phyloP scores from a whole-genome alignment of 148 eudicot species.

The Rhododendron simsii region DNA sequence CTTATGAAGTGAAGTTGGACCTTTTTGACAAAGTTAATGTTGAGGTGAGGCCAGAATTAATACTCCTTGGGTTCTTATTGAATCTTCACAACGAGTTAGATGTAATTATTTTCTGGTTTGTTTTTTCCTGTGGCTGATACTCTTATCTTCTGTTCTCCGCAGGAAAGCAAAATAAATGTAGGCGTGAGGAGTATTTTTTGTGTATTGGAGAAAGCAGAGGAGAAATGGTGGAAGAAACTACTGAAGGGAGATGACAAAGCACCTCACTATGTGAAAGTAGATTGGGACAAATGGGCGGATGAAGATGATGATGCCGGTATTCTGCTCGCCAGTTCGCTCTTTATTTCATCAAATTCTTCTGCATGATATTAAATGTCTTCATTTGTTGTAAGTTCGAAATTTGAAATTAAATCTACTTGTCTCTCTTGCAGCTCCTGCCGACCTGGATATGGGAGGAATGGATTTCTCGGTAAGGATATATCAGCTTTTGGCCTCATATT shows the following conservation, averaged over 20 bases:
- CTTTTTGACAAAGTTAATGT: conserved; percentile 85
- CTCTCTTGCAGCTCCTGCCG: conserved; percentile 49
- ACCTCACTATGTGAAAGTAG: conserved; percentile 92
- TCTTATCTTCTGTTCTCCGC: conserved; percentile 12
- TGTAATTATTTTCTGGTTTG: neutral
- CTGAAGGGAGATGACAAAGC: conserved; percentile 66
- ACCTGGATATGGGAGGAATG: conserved; percentile 83
- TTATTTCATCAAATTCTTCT: neutral
- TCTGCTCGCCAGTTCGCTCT: neutral
- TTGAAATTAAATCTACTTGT: neutral
- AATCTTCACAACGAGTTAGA: neutral
- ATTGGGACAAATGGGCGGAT: conserved; percentile 99
- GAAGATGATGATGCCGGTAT: conserved; percentile 77
- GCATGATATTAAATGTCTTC: neutral
- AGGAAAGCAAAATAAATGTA: conserved; percentile 84
- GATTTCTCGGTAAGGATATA: conserved; percentile 78
- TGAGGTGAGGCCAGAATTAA: conserved; percentile 44
- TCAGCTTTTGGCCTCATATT: neutral
- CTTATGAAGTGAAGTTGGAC: conserved; percentile 68
- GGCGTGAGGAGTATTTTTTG: conserved; percentile 74
- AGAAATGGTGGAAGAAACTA: conserved; percentile 84
- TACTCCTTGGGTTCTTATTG: neutral
- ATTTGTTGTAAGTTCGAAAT: neutral
- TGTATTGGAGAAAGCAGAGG: conserved; percentile 75
- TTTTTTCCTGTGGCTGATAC: neutral